Base-by-base conservation (phyloP, 371 early-diverging fungal genomes). In the Syncephalastrum racemosum region DNA sequence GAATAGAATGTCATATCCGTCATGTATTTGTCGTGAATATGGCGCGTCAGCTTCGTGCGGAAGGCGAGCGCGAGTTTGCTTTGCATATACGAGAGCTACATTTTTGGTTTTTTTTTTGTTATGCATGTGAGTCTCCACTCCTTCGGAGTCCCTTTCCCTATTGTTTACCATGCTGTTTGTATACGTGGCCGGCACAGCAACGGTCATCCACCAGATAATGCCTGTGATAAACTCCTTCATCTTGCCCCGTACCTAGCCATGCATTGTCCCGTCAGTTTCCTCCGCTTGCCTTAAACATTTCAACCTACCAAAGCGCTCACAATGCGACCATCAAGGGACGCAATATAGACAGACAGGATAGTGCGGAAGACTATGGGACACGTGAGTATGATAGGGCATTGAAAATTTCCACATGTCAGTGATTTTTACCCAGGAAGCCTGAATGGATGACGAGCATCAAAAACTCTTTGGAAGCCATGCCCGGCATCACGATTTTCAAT, bases 131-230 rank as follows among this genome's bases (percentile, higher is more conserved):
- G 25, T 25, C 25, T 25, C 5, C 5, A 25, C 2, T 31, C 36
- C 10, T 12, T 12, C 6, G 12, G 10, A 27, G 7, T 4, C 10
- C 36, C 36, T 31, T 8, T 10, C 10, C 10, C 36, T 31, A 10
- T 31, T 31, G 2, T 10, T 74, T 78, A 86, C 89, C 91, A 96
- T 91, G 70, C 91, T 90, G 73, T 97, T 97, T 58, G 97, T 97
- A 71, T 92, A 93, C 16, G 96, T 96, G 1, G 97, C 96, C 10
- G 97, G 97, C 20, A 97, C 78, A 10, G 96, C 92, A 36, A 96
- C 89, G 10, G 83, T 80, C 88, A 97, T 93, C 93, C 95, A 97
- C 80, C 86, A 90, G 31, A 79, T 73, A 49, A 97, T 81, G 10
- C 92, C 92, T 25, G 81, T 64, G 24, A 92, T 60, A 58, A 97